These are phyloP conservation scores for Aurinia saxatilis DNA, from an alignment of 345 rosid species.

Conservation along the genomic window DNA sequence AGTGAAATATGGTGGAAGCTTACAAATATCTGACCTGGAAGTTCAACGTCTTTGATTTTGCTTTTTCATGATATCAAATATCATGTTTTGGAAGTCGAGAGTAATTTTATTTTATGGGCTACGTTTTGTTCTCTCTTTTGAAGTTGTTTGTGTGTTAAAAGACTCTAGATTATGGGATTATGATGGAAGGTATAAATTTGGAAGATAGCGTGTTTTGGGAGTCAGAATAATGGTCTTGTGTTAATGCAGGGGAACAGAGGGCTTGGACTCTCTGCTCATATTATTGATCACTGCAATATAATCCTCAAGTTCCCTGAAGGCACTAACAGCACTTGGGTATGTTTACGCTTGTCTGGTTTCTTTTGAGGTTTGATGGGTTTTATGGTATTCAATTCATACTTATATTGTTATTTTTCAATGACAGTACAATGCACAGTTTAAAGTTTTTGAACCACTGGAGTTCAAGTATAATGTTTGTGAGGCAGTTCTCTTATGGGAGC, in stretches of 20 bases:
- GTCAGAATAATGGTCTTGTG: not conserved
- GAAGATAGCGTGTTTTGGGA: not conserved
- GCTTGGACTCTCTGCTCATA: conserved; percentile 71
- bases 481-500: conserved; percentile 90
- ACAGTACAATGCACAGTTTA: conserved; percentile 88
- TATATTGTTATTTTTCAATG: conserved; percentile 6
- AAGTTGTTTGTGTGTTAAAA: not conserved
- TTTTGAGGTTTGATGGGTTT: not conserved
- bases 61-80: conserved; percentile 12
- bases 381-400: not conserved
- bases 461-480: conserved; percentile 83
- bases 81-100: not conserved
- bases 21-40: not conserved
- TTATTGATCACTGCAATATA: conserved; percentile 71
- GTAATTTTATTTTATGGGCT: not conserved
- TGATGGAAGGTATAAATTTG: not conserved
- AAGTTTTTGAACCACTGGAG: conserved; percentile 81
- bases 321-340: conserved; percentile 96
- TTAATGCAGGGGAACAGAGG: conserved; percentile 71
- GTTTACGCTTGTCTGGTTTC: conserved; percentile 12
- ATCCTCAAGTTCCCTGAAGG: conserved; percentile 83
- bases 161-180: not conserved
- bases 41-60: not conserved
- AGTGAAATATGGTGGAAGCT: conserved; percentile 5
- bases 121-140: not conserved